Conservation (phyloP, 2,329 filamentous ascomycete genomes). For the Diplodia corticola region DNA sequence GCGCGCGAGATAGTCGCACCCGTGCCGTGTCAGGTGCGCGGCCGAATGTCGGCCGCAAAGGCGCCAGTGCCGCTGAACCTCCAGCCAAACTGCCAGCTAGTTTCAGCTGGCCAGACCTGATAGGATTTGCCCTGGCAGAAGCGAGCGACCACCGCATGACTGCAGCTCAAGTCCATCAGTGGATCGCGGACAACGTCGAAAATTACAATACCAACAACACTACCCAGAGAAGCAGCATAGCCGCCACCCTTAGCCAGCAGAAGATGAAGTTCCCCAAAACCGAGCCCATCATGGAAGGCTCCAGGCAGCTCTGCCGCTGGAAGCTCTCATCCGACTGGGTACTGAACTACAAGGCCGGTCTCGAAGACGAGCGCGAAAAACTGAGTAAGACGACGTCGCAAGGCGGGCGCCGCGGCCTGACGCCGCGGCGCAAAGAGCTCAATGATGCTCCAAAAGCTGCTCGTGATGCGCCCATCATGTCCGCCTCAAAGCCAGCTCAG, state of each 20-base stretch:
- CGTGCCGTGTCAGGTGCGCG: background rate
- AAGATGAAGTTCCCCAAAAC: slow-evolving; percentile 8
- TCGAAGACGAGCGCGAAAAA: background rate
- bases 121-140: slow-evolving; percentile 17
- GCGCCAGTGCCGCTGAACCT: background rate
- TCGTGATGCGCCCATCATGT: background rate
- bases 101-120: slow-evolving; percentile 20
- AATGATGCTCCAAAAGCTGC: background rate
- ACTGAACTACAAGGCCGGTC: background rate
- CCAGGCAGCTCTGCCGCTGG: slow-evolving; percentile 9
- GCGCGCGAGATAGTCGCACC: background rate
- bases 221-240: slow-evolving; percentile 16
- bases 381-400: background rate
- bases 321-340: background rate
- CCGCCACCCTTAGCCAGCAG: slow-evolving; percentile 13
- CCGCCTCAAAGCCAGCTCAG: background rate
- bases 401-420: background rate
- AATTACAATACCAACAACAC: slow-evolving; percentile 2
- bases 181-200: slow-evolving; percentile 17
- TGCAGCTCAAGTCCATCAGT: slow-evolving; percentile 3
- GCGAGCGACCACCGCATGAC: slow-evolving; percentile 15
- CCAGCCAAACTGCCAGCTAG: background rate
- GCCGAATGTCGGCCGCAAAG: background rate
- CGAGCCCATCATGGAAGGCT: slow-evolving; percentile 1
- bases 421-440: background rate